Percentiles rank a stretch among this genome's conserved stretches.
These are phyloP conservation scores for Solanum sparsipilum DNA, from an alignment of 257 asterid species.

Conservation along the genomic window DNA sequence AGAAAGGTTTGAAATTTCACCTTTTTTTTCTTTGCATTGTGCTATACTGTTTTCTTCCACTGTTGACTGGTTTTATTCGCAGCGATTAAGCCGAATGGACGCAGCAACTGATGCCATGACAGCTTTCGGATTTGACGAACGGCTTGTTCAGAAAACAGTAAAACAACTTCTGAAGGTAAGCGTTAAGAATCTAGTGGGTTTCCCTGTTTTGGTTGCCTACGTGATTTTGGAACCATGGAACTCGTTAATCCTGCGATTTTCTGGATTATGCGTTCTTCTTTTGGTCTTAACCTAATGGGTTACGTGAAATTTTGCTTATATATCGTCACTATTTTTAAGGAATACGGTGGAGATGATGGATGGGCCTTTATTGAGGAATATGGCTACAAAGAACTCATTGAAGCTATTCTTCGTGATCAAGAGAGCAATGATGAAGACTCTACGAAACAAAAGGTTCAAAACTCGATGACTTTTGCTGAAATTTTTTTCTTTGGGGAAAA, in stretches of 20 bases:
- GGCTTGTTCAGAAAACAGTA: not conserved
- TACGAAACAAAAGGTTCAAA: not conserved
- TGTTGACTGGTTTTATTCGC: not conserved
- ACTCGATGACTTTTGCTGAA: not conserved
- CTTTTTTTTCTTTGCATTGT: not conserved
- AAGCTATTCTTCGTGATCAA: conserved; percentile 17
- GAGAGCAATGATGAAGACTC: not conserved
- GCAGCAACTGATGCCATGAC: conserved; percentile 19
- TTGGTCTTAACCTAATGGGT: not conserved
- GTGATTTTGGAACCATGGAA: not conserved
- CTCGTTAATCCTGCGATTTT: not conserved
- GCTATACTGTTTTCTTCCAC: not conserved
- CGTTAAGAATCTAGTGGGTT: not conserved
- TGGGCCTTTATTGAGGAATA: conserved; percentile 26
- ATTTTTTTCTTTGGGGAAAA: not conserved
- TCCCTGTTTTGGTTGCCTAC: not conserved
- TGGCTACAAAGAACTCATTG: conserved; percentile 14
- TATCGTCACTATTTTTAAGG: not conserved
- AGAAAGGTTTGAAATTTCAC: conserved; percentile 8
- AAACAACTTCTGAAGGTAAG: conserved; percentile 14
- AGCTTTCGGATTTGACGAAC: conserved; percentile 7
- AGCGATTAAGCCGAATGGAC: conserved; percentile 15
- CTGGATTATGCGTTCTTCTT: not conserved
- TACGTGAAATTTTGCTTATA: not conserved
- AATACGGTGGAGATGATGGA: conserved; percentile 16